Percentiles rank a stretch among this genome's conserved stretches.
Conservation (phyloP, 805 yeast genomes). For the Wickerhamomyces bisporus region DNA sequence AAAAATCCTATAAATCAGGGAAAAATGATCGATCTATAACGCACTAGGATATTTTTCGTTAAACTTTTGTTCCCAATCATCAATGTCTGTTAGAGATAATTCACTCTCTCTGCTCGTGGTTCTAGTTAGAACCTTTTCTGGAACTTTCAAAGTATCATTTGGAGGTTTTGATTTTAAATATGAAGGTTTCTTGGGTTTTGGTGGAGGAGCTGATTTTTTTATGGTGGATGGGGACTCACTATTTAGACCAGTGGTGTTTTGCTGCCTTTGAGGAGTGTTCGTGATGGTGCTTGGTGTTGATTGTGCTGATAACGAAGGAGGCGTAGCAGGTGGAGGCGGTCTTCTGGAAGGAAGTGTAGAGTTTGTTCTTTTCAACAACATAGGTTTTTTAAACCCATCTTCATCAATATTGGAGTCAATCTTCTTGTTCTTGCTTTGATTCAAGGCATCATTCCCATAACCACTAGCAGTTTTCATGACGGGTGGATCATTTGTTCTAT, state of each 20-base stretch:
- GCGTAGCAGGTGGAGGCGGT: slow-evolving; percentile 11
- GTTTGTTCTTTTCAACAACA: slow-evolving; percentile 11
- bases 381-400: slow-evolving; percentile 26
- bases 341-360: slow-evolving; percentile 14
- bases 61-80: slow-evolving; percentile 53
- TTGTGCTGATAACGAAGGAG: slow-evolving; percentile 24
- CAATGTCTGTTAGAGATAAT: slow-evolving; percentile 46
- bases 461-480: slow-evolving; percentile 67
- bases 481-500: slow-evolving; percentile 37
- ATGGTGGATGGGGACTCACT: slow-evolving; percentile 27
- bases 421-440: slow-evolving; percentile 24
- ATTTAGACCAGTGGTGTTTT: slow-evolving; percentile 9
- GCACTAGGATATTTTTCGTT: slow-evolving; percentile 58
- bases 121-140: not conserved
- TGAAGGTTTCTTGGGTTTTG: slow-evolving; percentile 61
- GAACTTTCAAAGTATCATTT: not conserved
- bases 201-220: slow-evolving; percentile 40
- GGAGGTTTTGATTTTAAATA: slow-evolving; percentile 35
- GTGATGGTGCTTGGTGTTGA: slow-evolving; percentile 24
- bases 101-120: slow-evolving; percentile 28
- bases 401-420: slow-evolving; percentile 8
- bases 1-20: no score
- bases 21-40: no score
- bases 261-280: slow-evolving; percentile 10
- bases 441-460: slow-evolving; percentile 72